Conservation (phyloP, 768 basidiomycete species). For the Tylopilus sp. region DNA sequence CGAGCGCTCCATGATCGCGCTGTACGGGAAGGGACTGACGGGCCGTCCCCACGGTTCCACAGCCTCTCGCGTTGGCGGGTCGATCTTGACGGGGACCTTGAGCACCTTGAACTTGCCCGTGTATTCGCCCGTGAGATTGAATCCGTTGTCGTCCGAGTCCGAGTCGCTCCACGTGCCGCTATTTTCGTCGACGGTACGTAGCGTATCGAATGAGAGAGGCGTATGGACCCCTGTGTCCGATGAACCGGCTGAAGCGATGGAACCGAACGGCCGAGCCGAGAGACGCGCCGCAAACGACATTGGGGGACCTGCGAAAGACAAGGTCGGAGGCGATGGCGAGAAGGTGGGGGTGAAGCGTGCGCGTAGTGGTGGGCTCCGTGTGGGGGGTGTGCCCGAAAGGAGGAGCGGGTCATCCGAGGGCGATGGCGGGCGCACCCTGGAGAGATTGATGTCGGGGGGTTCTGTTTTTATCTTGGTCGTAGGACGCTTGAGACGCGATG, state of each 20-base stretch:
- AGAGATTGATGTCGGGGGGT: constrained; percentile 59
- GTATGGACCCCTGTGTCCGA: background rate
- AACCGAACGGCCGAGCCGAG: background rate
- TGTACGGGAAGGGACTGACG: constrained; percentile 60
- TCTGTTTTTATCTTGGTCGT: constrained; percentile 52
- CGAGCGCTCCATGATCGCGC: constrained; percentile 30
- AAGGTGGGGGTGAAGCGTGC: constrained; percentile 38
- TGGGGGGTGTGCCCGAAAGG: constrained; percentile 36
- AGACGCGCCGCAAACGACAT: constrained; percentile 23
- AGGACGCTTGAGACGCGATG: constrained; percentile 21
- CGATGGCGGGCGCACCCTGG: constrained; percentile 61
- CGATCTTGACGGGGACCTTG: constrained; percentile 57
- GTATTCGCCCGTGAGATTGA: constrained; percentile 51
- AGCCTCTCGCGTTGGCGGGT: constrained; percentile 53
- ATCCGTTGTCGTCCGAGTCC: constrained; percentile 30
- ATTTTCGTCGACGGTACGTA: constrained; percentile 1
- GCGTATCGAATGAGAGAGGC: constrained; percentile 19
- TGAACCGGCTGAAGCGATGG: background rate
- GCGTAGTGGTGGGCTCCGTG: constrained; percentile 19
- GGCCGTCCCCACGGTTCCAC: constrained; percentile 67
- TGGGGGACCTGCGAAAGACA: background rate
- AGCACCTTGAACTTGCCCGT: constrained; percentile 62
- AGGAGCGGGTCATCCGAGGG: constrained; percentile 76
- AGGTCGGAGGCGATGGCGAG: constrained; percentile 30
- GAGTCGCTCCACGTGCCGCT: constrained; percentile 26